Conservation (phyloP, 2,329 filamentous ascomycete genomes). For the Penicillium sp. region DNA sequence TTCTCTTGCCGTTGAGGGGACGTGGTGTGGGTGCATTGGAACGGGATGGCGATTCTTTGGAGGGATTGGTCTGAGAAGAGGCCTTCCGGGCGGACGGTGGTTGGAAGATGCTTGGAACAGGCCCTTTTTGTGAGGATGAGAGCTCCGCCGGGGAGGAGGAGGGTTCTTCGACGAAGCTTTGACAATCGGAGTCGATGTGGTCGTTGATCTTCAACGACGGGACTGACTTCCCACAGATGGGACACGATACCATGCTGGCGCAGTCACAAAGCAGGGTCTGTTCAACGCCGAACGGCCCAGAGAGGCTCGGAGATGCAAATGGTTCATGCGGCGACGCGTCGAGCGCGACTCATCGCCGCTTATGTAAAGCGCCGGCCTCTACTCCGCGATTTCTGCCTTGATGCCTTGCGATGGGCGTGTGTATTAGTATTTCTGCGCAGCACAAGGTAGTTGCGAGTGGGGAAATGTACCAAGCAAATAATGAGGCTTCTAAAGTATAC, state of each 20-base stretch:
- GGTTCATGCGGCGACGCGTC: conserved; percentile 9
- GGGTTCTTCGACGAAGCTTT: conserved; percentile 58
- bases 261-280: too few relatives aligned
- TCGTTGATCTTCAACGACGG: conserved; percentile 67
- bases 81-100: conserved; percentile 49
- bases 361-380: too few relatives aligned
- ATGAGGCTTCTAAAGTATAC: background rate
- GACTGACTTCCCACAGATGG: conserved; percentile 68
- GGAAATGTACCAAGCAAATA: background rate
- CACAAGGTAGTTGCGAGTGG: too few relatives aligned
- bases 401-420: too few relatives aligned
- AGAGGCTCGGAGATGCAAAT: too few relatives aligned
- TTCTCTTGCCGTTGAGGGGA: conserved; percentile 33
- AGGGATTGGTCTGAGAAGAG: conserved; percentile 23
- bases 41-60: conserved; percentile 27
- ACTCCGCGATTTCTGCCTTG: too few relatives aligned
- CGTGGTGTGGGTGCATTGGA: conserved; percentile 26
- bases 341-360: too few relatives aligned
- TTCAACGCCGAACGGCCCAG: too few relatives aligned
- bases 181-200: conserved; percentile 84
- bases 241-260: conserved; percentile 68
- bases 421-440: too few relatives aligned
- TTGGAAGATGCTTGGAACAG: conserved; percentile 55
- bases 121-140: conserved; percentile 38
- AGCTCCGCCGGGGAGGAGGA: conserved; percentile 46